A percentile compares a stretch with the other conserved stretches of the same genome.
These are phyloP conservation scores for Karstenula rhodostoma DNA, from an alignment of 2,329 filamentous ascomycete species.

Conservation along the genomic window DNA sequence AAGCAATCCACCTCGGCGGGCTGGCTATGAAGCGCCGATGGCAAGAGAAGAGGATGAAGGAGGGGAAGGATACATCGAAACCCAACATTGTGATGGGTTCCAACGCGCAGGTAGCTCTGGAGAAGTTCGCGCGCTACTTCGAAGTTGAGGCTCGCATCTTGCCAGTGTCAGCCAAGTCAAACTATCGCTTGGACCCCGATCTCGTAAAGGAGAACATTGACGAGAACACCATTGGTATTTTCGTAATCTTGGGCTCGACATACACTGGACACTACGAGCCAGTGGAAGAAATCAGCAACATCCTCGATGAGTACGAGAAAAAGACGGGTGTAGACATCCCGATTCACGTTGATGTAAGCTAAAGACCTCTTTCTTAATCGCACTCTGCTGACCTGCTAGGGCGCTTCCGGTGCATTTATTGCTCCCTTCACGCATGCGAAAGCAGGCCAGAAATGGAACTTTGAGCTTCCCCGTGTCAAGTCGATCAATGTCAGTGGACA, in stretches of 20 bases:
- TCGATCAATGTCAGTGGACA: constrained; percentile 73
- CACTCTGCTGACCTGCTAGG: constrained; percentile 30
- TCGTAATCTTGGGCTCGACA: constrained; percentile 74
- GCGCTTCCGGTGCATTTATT: constrained; percentile 68
- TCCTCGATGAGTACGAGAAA: constrained; percentile 69
- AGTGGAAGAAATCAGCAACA: constrained; percentile 71
- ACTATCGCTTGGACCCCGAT: constrained; percentile 69
- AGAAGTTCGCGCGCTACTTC: constrained; percentile 78
- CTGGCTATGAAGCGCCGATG: constrained; percentile 78
- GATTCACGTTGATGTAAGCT: constrained; percentile 66
- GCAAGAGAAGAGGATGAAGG: constrained; percentile 68
- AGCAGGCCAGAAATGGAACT: constrained; percentile 69
- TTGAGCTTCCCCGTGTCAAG: constrained; percentile 68
- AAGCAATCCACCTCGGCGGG: constrained; percentile 75
- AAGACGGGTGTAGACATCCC: constrained; percentile 71
- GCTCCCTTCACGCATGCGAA: constrained; percentile 67
- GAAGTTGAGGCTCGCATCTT: constrained; percentile 74
- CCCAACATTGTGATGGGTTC: constrained; percentile 80
- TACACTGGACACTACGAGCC: constrained; percentile 80
- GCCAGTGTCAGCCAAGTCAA: constrained; percentile 68
- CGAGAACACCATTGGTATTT: constrained; percentile 80
- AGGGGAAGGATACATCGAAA: constrained; percentile 68
- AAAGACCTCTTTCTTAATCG: not conserved
- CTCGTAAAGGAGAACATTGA: constrained; percentile 73
- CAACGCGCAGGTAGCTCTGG: constrained; percentile 75